phyloP scores from a whole-genome alignment of 192 early-diverging fungal genomes.

The Cladochytrium replicatum region DNA sequence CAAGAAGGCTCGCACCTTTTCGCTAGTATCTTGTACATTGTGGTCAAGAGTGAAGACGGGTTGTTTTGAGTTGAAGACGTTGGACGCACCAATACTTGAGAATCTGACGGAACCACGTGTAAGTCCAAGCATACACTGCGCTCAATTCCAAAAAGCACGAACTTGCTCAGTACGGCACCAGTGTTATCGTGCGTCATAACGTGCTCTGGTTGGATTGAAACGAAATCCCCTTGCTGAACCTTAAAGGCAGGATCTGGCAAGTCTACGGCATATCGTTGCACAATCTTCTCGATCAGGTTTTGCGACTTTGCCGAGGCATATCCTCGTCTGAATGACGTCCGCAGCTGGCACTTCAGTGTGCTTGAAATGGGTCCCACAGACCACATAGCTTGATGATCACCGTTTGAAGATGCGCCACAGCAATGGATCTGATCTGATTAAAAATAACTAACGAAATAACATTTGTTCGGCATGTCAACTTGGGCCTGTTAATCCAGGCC shows the following conservation, averaged over 20 bases:
- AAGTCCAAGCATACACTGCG: background rate
- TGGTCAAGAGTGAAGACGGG: constrained; percentile 96
- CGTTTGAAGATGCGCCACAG: too few species aligned
- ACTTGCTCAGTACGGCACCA: constrained; percentile 85
- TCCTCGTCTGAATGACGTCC: too few species aligned
- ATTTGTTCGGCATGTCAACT: too few species aligned
- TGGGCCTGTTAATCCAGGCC: too few species aligned
- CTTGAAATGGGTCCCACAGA: too few species aligned
- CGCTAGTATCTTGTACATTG: constrained; percentile 93
- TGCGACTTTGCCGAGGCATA: constrained; percentile 31
- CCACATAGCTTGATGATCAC: too few species aligned
- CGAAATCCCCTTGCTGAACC: constrained; percentile 87
- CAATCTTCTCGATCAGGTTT: constrained; percentile 93
- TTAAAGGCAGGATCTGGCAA: constrained; percentile 43
- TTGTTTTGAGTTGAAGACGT: constrained; percentile 67
- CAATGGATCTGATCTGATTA: too few species aligned
- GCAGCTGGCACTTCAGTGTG: too few species aligned
- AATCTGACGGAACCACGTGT: constrained; percentile 43
- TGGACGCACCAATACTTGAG: constrained; percentile 77
- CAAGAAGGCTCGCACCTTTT: constrained; percentile 40
- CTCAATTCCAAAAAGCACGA: too few species aligned
- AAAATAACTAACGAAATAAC: too few species aligned
- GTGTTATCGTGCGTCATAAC: constrained; percentile 98
- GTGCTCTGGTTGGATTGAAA: constrained; percentile 82
- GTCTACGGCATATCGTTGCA: constrained; percentile 79